Evolutionary conservation across 2,329 filamentous ascomycete species (phyloP).

Genomic region (Penicillium sp.): DNA sequence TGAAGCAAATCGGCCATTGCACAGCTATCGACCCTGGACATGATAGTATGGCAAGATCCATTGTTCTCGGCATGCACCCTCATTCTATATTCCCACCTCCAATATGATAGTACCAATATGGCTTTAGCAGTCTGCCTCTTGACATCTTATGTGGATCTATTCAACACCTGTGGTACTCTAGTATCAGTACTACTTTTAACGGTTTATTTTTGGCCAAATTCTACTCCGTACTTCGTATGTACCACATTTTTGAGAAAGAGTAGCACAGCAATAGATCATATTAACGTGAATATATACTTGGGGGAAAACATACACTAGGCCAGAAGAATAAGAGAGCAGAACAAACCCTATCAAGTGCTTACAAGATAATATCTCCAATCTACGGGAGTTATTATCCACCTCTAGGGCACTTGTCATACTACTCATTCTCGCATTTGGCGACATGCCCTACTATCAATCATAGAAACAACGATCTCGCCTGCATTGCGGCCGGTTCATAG

Average conservation of each 20-base stretch:
- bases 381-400: neutral
- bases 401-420: neutral
- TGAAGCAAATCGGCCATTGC: neutral
- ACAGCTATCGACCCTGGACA: neutral
- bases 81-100: neutral
- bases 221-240: neutral
- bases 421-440: neutral
- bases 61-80: neutral
- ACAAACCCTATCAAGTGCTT: neutral
- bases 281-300: neutral
- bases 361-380: neutral
- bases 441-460: neutral
- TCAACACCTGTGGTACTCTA: neutral
- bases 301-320: no score
- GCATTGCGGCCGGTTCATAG: neutral
- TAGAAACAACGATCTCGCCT: neutral
- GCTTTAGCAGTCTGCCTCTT: neutral
- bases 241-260: neutral
- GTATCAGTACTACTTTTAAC: neutral
- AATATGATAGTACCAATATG: neutral
- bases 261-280: neutral
- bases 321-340: neutral
- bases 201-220: neutral
- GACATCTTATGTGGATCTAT: neutral
- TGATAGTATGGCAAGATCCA: neutral